Percentiles rank a stretch among this genome's conserved stretches.
Evolutionary conservation across 495 filamentous ascomycete species (phyloP).

Genomic region (Recurvomyces mirabilis): DNA sequence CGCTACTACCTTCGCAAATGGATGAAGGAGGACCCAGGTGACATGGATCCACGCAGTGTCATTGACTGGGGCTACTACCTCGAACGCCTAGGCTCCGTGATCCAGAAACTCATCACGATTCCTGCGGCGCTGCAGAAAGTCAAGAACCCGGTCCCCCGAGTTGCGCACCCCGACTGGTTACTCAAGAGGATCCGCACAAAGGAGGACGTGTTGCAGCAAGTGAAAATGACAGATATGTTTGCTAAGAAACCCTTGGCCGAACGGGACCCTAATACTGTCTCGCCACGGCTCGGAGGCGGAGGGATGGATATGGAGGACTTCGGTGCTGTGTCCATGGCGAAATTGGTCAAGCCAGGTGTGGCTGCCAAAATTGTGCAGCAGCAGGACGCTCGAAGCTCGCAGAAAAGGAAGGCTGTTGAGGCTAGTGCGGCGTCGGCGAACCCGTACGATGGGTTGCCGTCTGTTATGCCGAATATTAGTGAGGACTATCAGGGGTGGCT

Average conservation of each 20-base stretch:
- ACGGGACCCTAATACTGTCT: constrained; percentile 55
- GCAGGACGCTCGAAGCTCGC: constrained; percentile 42
- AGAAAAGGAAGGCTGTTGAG: constrained; percentile 79
- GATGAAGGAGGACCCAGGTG: constrained; percentile 83
- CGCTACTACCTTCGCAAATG: constrained; percentile 86
- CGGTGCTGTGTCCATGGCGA: constrained; percentile 40
- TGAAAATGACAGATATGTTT: constrained; percentile 95
- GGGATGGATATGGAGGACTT: constrained; percentile 94
- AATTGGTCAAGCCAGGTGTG: constrained; percentile 50
- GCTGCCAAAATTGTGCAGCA: constrained; percentile 46
- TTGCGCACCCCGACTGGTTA: constrained; percentile 93
- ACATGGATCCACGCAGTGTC: constrained; percentile 79
- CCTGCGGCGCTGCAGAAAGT: constrained; percentile 92
- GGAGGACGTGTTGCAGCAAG: constrained; percentile 95
- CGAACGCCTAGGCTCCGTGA: constrained; percentile 86
- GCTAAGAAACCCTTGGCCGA: constrained; percentile 63
- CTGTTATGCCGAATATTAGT: constrained; percentile 72
- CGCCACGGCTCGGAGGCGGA: constrained; percentile 47
- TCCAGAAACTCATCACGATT: constrained; percentile 98
- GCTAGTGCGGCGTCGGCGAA: constrained; percentile 45
- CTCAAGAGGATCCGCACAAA: constrained; percentile 85
- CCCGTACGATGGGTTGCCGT: constrained; percentile 74
- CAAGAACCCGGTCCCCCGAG: constrained; percentile 82
- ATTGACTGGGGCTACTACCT: constrained; percentile 97
- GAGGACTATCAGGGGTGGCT: constrained; percentile 86